Percentiles rank a stretch among this genome's conserved stretches.
These are phyloP conservation scores for Xerocomus brunneocitrinus DNA, from an alignment of 768 basidiomycete genomes.

Conservation along the genomic window DNA sequence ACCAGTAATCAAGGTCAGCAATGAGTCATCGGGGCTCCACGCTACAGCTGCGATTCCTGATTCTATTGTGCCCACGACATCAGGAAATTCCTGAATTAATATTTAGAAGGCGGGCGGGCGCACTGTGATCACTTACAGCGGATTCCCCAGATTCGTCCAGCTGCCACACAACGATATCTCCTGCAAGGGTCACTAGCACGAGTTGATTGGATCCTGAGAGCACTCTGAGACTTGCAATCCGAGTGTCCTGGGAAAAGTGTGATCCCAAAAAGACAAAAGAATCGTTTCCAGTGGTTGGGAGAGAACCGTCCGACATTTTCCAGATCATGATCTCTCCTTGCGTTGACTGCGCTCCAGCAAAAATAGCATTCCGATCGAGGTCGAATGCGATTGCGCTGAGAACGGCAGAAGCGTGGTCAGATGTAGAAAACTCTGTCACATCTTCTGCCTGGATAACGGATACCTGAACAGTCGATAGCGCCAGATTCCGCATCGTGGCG, in stretches of 20 bases:
- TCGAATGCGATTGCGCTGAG: slow-evolving; percentile 53
- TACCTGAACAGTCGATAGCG: slow-evolving; percentile 33
- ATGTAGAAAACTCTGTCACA: slow-evolving; percentile 13
- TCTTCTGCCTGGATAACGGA: slow-evolving; percentile 16
- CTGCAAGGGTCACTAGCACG: slow-evolving; percentile 63
- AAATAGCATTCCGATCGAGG: slow-evolving; percentile 57
- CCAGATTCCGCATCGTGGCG: slow-evolving; percentile 54
- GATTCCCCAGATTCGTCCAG: slow-evolving; percentile 44
- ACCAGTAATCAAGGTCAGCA: slow-evolving; percentile 83
- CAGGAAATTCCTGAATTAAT: slow-evolving; percentile 33
- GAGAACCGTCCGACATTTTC: slow-evolving; percentile 30
- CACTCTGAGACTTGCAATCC: slow-evolving; percentile 63
- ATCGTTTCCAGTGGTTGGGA: slow-evolving; percentile 9
- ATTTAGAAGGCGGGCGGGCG: slow-evolving; percentile 4
- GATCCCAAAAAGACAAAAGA: slow-evolving; percentile 24
- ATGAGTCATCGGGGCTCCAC: slow-evolving; percentile 91
- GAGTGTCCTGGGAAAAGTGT: slow-evolving; percentile 22
- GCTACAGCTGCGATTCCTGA: slow-evolving; percentile 74
- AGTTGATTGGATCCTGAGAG: slow-evolving; percentile 69
- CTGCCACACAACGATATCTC: slow-evolving; percentile 74
- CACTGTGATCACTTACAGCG: slow-evolving; percentile 34
- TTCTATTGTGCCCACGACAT: slow-evolving; percentile 85
- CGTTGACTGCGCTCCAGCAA: slow-evolving; percentile 57
- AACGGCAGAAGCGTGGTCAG: slow-evolving; percentile 25
- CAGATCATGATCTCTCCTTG: slow-evolving; percentile 58